Evolutionary conservation across 2,329 filamentous ascomycete species (phyloP).

Genomic region (Venturia effusa): DNA sequence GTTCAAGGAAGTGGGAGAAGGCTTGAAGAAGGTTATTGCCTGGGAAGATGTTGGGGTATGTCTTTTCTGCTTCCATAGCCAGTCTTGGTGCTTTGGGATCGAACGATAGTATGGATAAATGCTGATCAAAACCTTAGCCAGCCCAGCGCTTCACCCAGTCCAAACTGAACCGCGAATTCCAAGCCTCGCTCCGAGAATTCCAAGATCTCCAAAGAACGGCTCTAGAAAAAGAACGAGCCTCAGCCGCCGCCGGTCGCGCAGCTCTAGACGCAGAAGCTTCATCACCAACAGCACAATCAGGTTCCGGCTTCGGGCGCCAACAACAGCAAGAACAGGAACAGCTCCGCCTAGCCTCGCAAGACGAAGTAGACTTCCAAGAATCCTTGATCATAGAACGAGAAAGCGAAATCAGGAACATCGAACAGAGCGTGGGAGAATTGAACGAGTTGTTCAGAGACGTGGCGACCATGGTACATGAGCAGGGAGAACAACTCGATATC

Average conservation of each 20-base stretch:
- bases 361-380: constrained; percentile 97
- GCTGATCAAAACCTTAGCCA: constrained; percentile 45
- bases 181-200: constrained; percentile 79
- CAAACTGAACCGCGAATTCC: constrained; percentile 89
- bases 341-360: constrained; percentile 73
- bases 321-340: constrained; percentile 50
- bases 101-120: not conserved
- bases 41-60: constrained; percentile 62
- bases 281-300: constrained; percentile 29
- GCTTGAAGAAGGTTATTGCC: constrained; percentile 79
- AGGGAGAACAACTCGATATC: constrained; percentile 77
- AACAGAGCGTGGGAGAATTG: constrained; percentile 87
- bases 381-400: constrained; percentile 92
- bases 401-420: constrained; percentile 92
- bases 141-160: constrained; percentile 95
- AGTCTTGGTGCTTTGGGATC: no score
- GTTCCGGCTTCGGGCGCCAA: constrained; percentile 41
- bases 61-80: constrained; percentile 42
- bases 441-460: constrained; percentile 97
- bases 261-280: constrained; percentile 55
- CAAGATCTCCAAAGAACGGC: constrained; percentile 82
- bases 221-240: constrained; percentile 84
- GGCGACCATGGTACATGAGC: constrained; percentile 92
- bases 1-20: constrained; percentile 88
- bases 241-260: constrained; percentile 69